phyloP scores from a whole-genome alignment of 352 stramenopile species.

The Globisporangium megalacanthum region DNA sequence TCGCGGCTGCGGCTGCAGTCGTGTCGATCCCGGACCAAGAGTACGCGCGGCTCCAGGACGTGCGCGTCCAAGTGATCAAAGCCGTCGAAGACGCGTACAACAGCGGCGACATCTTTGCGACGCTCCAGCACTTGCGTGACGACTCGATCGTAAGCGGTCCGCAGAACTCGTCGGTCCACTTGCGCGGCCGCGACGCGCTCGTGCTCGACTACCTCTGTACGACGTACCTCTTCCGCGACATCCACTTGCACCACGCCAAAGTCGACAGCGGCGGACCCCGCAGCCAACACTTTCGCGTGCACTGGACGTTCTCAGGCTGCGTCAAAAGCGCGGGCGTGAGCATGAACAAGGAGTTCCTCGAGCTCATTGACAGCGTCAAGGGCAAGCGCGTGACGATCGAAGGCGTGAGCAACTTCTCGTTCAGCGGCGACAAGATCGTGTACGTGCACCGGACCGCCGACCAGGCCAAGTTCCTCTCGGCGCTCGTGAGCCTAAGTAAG shows the following conservation, averaged over 20 bases:
- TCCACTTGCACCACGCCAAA: constrained; percentile 72
- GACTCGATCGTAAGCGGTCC: constrained; percentile 84
- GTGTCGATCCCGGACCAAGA: constrained; percentile 78
- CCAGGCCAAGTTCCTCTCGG: constrained; percentile 84
- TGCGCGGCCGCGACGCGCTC: constrained; percentile 75
- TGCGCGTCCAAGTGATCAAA: constrained; percentile 79
- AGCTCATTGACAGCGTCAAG: constrained; percentile 82
- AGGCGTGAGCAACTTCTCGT: constrained; percentile 85
- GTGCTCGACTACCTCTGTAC: constrained; percentile 86
- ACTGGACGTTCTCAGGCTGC: constrained; percentile 74
- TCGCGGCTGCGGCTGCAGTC: constrained; percentile 25
- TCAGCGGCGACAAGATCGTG: constrained; percentile 85
- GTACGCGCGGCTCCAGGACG: constrained; percentile 68
- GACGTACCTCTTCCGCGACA: constrained; percentile 75
- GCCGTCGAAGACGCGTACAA: constrained; percentile 79
- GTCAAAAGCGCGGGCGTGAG: constrained; percentile 74
- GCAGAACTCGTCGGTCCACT: constrained; percentile 80
- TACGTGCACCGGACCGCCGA: constrained; percentile 86
- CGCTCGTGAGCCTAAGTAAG: constrained; percentile 74
- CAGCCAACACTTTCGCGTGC: constrained; percentile 83
- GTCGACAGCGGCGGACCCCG: constrained; percentile 76
- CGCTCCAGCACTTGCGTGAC: constrained; percentile 78
- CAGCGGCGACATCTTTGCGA: constrained; percentile 67
- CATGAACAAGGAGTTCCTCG: constrained; percentile 87
- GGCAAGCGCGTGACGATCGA: constrained; percentile 75